Percentiles rank a stretch among this genome's conserved stretches.
phyloP scores from a whole-genome alignment of 208 protist species.

The Trypanosoma lewisi region DNA sequence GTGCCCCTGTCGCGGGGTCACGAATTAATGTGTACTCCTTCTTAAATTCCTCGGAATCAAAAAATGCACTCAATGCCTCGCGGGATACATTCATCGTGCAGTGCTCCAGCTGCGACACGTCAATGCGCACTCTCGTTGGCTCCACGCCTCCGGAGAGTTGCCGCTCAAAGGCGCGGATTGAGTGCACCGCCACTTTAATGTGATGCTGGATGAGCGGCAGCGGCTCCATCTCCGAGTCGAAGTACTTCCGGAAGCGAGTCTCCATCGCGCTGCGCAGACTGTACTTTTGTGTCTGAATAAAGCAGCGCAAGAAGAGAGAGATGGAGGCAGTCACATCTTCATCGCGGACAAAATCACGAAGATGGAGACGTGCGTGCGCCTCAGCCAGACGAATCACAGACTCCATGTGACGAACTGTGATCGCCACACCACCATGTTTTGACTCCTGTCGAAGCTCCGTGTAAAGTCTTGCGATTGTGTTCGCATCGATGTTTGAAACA shows the following conservation, averaged over 20 bases:
- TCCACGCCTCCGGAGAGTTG: conserved; percentile 79
- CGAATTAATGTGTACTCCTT: conserved; percentile 81
- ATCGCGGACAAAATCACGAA: conserved; percentile 95
- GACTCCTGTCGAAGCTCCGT: conserved; percentile 96
- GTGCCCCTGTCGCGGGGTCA: conserved; percentile 65
- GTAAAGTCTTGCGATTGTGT: conserved; percentile 96
- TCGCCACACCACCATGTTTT: conserved; percentile 92
- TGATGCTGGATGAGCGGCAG: conserved; percentile 86
- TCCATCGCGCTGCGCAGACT: conserved; percentile 88
- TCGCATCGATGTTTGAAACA: conserved; percentile 90
- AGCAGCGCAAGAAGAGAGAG: conserved; percentile 96
- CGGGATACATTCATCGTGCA: conserved; percentile 79
- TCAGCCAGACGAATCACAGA: conserved; percentile 98
- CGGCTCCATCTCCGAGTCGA: conserved; percentile 83
- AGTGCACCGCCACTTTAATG: conserved; percentile 77
- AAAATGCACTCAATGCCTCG: conserved; percentile 79
- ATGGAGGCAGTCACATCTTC: conserved; percentile 98
- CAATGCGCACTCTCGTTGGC: conserved; percentile 73
- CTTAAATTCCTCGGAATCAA: conserved; percentile 76
- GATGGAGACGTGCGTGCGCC: conserved; percentile 96
- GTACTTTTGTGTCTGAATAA: conserved; percentile 96
- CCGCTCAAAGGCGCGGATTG: conserved; percentile 81
- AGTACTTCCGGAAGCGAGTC: conserved; percentile 82
- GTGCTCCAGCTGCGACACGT: conserved; percentile 74
- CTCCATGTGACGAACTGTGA: conserved; percentile 99